These are phyloP conservation scores for Echeveria elegans DNA, from an alignment of 164 flowering plant species.

Conservation along the genomic window DNA sequence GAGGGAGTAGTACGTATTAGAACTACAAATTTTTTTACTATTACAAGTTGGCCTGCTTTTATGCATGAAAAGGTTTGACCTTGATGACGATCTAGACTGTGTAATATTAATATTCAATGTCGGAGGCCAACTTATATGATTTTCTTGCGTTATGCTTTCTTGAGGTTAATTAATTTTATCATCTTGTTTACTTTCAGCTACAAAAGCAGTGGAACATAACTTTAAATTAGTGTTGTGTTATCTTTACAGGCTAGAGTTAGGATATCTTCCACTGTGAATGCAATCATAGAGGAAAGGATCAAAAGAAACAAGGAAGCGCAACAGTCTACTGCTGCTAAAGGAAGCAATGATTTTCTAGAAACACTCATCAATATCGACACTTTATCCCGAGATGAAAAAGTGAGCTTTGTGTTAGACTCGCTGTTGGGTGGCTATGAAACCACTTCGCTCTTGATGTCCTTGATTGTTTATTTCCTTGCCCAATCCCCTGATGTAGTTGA, in stretches of 20 bases:
- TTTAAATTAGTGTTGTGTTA: slow-evolving; percentile 3
- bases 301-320: slow-evolving; percentile 14
- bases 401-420: slow-evolving; percentile 58
- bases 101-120: too few species aligned
- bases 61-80: too few species aligned
- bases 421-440: slow-evolving; percentile 69
- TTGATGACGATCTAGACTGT: too few species aligned
- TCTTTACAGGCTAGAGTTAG: slow-evolving; percentile 63
- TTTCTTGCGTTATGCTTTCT: too few species aligned
- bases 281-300: slow-evolving; percentile 47
- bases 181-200: not conserved
- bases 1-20: too few species aligned
- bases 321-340: slow-evolving; percentile 9
- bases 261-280: slow-evolving; percentile 52
- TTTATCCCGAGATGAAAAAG: slow-evolving; percentile 57
- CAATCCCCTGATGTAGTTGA: slow-evolving; percentile 37
- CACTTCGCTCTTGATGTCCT: slow-evolving; percentile 49
- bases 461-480: slow-evolving; percentile 42
- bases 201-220: slow-evolving; percentile 1
- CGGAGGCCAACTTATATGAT: not conserved
- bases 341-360: slow-evolving; percentile 46
- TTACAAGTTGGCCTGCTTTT: too few species aligned
- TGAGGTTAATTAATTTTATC: not conserved
- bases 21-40: too few species aligned
- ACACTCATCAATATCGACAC: slow-evolving; percentile 36